A percentile compares a stretch with the other conserved stretches of the same genome.
These are phyloP conservation scores for Acorus gramineus DNA, from an alignment of 106 monocot species.

Conservation along the genomic window DNA sequence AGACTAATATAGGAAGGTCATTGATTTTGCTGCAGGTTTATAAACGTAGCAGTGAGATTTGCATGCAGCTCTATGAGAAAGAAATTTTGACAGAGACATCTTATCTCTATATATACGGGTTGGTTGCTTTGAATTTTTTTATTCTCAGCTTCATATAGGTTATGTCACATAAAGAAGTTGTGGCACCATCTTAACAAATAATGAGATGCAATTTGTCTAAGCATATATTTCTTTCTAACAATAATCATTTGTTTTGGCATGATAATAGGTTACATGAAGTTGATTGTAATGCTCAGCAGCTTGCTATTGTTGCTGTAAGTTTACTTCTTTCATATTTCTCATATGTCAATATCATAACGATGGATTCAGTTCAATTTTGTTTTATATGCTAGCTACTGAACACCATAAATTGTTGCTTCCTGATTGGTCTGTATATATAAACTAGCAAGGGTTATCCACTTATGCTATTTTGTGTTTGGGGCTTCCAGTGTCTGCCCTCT, in stretches of 20 bases:
- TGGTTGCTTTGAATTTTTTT: not conserved
- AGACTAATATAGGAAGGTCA: not conserved
- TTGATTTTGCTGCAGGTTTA: constrained; percentile 42
- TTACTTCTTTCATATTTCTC: not conserved
- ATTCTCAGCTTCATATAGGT: not conserved
- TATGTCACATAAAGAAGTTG: not conserved
- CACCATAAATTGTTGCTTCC: too few relatives aligned
- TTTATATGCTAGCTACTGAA: too few relatives aligned
- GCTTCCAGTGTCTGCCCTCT: too few relatives aligned
- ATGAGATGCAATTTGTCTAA: too few relatives aligned
- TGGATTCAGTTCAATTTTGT: too few relatives aligned
- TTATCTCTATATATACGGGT: constrained; percentile 88
- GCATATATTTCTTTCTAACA: too few relatives aligned
- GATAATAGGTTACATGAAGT: constrained; percentile 53
- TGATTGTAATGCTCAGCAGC: constrained; percentile 61
- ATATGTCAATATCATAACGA: not conserved
- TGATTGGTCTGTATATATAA: too few relatives aligned
- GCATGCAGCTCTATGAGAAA: constrained; percentile 91
- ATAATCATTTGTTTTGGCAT: too few relatives aligned
- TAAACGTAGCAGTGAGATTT: constrained; percentile 67
- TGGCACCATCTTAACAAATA: too few relatives aligned
- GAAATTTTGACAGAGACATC: constrained; percentile 86
- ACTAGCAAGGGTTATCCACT: too few relatives aligned
- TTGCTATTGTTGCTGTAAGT: constrained; percentile 73
- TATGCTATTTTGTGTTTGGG: too few relatives aligned